Conservation (phyloP, 345 rosid species). For the Atalantia buxifolia region DNA sequence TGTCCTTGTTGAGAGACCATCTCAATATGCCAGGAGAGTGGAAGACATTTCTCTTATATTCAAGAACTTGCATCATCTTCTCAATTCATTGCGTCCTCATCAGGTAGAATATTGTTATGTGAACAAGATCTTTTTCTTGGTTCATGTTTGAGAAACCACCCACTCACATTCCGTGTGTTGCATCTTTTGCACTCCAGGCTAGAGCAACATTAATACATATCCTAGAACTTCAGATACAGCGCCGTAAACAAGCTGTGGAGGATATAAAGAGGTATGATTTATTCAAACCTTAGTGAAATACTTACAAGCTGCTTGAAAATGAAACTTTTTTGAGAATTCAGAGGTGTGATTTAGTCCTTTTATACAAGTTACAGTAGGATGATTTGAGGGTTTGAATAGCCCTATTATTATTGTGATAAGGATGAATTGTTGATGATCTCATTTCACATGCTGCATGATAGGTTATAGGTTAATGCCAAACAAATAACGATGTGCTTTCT, state of each 20-base stretch:
- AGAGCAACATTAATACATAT: slow-evolving; percentile 92
- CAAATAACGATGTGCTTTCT: no score
- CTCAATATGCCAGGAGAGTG: slow-evolving; percentile 91
- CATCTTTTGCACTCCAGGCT: slow-evolving; percentile 42
- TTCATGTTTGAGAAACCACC: slow-evolving; percentile 3
- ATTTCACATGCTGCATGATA: no score
- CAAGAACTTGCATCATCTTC: slow-evolving; percentile 95
- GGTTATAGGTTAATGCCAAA: no score
- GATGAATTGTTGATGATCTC: no score
- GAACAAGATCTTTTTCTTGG: not conserved
- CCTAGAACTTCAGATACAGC: slow-evolving; percentile 83
- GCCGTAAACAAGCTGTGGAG: slow-evolving; percentile 84
- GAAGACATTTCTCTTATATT: slow-evolving; percentile 88
- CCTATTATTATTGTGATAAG: no score
- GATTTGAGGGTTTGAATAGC: no score
- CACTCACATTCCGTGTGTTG: not conserved
- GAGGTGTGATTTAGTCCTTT: not conserved
- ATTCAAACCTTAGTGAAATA: not conserved
- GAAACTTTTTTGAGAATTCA: not conserved
- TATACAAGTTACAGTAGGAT: no score
- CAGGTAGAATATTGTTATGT: slow-evolving; percentile 44
- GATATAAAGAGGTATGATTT: slow-evolving; percentile 75
- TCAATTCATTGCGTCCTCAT: slow-evolving; percentile 92
- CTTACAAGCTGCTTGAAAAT: not conserved
- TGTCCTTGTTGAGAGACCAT: slow-evolving; percentile 93